Evolutionary conservation across 805 yeast species (phyloP).

Genomic region (Scheffersomyces lignosus): DNA sequence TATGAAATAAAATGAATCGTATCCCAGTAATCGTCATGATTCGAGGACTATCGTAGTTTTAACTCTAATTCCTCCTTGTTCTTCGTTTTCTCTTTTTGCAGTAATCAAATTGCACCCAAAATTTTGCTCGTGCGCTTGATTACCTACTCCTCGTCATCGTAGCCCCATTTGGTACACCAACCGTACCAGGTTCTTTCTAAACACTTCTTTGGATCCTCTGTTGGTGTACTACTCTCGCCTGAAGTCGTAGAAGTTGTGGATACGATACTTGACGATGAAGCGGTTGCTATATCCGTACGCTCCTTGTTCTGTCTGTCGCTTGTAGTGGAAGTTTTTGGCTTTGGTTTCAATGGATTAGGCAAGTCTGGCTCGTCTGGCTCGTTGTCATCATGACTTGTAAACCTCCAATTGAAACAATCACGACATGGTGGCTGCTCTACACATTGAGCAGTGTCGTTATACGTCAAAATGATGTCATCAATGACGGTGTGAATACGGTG

Average conservation of each 20-base stretch:
- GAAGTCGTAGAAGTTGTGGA: conserved; percentile 2
- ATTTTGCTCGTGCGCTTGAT: no score
- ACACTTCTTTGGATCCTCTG: conserved; percentile 45
- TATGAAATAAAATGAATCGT: no score
- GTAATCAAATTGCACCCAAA: no score
- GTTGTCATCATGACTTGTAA: conserved; percentile 50
- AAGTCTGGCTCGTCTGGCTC: conserved; percentile 37
- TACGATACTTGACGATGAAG: neutral
- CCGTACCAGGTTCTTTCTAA: conserved; percentile 68
- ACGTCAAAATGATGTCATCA: conserved; percentile 68
- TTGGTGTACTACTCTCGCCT: conserved; percentile 5
- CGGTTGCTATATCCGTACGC: neutral
- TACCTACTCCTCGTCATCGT: conserved; percentile 29
- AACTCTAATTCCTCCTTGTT: no score
- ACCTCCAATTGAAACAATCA: conserved; percentile 90
- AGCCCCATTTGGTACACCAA: conserved; percentile 51
- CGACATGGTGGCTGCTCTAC: conserved; percentile 76
- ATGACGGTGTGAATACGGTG: conserved; percentile 91
- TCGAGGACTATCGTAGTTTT: no score
- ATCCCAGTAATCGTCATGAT: no score
- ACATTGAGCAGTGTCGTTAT: conserved; percentile 79
- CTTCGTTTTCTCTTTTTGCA: no score
- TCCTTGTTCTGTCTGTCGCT: conserved; percentile 1
- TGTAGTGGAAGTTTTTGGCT: conserved; percentile 3
- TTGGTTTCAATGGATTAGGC: conserved; percentile 39